Evolutionary conservation across 345 rosid genomes (phyloP).

Genomic region (Noccaea caerulescens): DNA sequence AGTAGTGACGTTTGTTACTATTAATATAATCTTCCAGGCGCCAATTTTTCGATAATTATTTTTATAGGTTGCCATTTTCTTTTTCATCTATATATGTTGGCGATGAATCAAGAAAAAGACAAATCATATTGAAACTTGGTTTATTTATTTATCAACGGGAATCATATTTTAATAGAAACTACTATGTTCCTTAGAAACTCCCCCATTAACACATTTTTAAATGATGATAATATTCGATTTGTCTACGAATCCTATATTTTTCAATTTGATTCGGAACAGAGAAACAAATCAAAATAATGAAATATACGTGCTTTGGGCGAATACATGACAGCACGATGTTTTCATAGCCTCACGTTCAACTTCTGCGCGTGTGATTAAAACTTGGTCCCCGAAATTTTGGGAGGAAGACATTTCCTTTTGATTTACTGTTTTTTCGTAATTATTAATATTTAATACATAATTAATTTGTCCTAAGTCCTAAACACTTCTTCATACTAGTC

Average conservation of each 20-base stretch:
- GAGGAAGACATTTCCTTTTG: constrained; percentile 16
- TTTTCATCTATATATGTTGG: neutral
- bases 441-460: neutral
- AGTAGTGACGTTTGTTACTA: too few relatives aligned
- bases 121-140: too few relatives aligned
- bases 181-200: too few relatives aligned
- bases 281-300: neutral
- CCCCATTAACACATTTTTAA: too few relatives aligned
- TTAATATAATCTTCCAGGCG: too few relatives aligned
- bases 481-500: neutral
- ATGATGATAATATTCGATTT: too few relatives aligned
- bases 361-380: constrained; percentile 33
- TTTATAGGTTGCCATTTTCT: neutral
- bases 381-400: constrained; percentile 32
- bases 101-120: too few relatives aligned
- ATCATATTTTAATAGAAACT: too few relatives aligned
- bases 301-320: constrained; percentile 23
- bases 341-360: constrained; percentile 28
- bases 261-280: too few relatives aligned
- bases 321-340: constrained; percentile 37
- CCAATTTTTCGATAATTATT: too few relatives aligned
- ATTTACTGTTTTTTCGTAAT: neutral
- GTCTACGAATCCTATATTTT: too few relatives aligned
- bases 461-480: neutral
- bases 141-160: too few relatives aligned